Evolutionary conservation across 306 rosid species (phyloP), one percentile per base, ranked within the genome.

Genomic region (Medicago ruthenica): DNA sequence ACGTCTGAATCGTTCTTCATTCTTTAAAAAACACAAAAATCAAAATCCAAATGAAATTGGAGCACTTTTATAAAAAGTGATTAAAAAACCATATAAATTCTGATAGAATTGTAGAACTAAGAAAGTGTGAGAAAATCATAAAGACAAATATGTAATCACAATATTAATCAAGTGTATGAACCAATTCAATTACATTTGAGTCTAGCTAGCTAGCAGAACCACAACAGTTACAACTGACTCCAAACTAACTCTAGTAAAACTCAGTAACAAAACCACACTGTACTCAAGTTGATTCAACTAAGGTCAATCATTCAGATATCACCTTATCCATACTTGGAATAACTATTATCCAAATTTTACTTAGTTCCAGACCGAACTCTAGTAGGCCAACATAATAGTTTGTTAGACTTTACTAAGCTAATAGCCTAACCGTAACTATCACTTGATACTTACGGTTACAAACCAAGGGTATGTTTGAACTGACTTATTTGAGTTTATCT

Each of bases 1-100:
- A 71, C 54, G 15, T 91, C 92, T 67, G 75, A 73, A 34, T 83
- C 89, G 67, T 97, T 89, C 67, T 40, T 16, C 36, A 44, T 54
- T 39, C 66, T 54, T 24, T 12, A 10, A 48, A 39, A 1, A 50
- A 36, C 11, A 24, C 1, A 18, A 18, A 69, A 69, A 55, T 14
- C 22, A 67, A 59, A 61, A 63, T 55, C 8, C 15, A 67, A 53
- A 53, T 54, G n/a, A 39, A 40, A 63, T 41, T 12, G 4, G 3
- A 0, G 8, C 67, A 22, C 5, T 71, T 45, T 15, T n/a, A 60
- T 9, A 15, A 36, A 78, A 47, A 34, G 4, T 36, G 45, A 20
- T 21, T 36, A 60, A 45, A 70, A 65, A 24, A n/a, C 8, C 40
- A 48, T 9, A 1, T 1, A 54, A 54, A 31, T 51, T 50, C 13